phyloP scores from a whole-genome alignment of 2,329 filamentous ascomycete genomes.

The Karstenula rhodostoma region DNA sequence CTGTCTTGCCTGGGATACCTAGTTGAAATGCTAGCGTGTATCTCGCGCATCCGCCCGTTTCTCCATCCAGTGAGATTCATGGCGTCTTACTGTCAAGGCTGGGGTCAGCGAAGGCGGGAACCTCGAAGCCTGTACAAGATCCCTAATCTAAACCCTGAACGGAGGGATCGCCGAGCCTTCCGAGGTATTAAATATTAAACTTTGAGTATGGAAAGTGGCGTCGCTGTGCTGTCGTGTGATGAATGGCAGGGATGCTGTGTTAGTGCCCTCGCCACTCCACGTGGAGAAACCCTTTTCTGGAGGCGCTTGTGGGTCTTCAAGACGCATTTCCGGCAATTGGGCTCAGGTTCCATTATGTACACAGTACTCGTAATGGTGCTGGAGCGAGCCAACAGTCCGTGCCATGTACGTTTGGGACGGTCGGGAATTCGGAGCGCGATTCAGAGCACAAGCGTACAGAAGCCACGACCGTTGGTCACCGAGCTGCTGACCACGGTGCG shows the following conservation, averaged over 20 bases:
- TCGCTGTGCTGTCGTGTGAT: conserved; percentile 3
- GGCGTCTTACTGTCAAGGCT: conserved; percentile 3
- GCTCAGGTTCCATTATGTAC: background rate
- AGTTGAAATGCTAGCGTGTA: conserved; percentile 7
- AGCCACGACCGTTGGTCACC: background rate
- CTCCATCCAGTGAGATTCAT: background rate
- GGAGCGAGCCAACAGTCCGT: background rate
- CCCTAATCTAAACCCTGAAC: background rate
- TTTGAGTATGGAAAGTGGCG: background rate
- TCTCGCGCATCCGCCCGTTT: background rate
- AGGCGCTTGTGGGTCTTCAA: background rate
- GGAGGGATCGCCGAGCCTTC: conserved; percentile 1
- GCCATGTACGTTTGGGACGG: background rate
- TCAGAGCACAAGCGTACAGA: background rate
- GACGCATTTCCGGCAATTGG: too few species aligned
- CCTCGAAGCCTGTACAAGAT: background rate
- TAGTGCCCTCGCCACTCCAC: conserved; percentile 3
- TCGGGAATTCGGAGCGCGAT: background rate
- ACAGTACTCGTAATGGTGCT: too few species aligned
- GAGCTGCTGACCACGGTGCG: background rate
- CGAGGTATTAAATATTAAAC: conserved; percentile 6
- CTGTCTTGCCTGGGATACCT: conserved; percentile 3
- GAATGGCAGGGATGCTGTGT: conserved; percentile 1
- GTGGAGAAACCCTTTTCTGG: conserved; percentile 3
- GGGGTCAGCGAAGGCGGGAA: background rate